Evolutionary conservation across 768 basidiomycete genomes (phyloP), one percentile per base, ranked within the genome.

Genomic region (Mycena alexandri): DNA sequence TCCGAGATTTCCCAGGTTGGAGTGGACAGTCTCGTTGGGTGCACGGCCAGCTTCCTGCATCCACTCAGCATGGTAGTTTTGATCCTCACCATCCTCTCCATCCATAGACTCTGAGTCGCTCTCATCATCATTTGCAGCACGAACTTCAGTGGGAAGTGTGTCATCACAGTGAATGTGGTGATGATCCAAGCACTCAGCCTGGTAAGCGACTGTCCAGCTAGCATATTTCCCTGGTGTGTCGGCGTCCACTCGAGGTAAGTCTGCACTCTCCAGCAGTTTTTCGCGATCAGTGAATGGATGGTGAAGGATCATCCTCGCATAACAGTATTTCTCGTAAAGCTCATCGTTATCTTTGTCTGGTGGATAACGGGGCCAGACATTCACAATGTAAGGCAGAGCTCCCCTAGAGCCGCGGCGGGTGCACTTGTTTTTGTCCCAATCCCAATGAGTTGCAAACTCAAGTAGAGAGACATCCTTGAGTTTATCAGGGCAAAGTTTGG

Each of bases 21-120:
- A 51, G 12, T 72, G 60, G 3, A 61, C 46, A 38, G 38, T 21
- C 25, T 69, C 52, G 22, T 71, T 57, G 9, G 73, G 74, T 60
- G 36, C 58, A 16, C 63, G 48, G n/a, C 55, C 68, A 38, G 62
- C 64, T 46, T 74, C 74, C 22, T 47, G 62, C 73, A 74, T 74
- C 73, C 73, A 74, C 8, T 73, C 62, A 17, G 68, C 67, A 16
- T 57, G 58, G 42, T 67, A 71, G 21, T 67, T 57, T 12, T 66
- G 63, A 16, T 55, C 63, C 33, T 44, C 41, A 21, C 17, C 42
- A 50, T 69, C 59, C 2, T 63, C n/a, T n/a, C n/a, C 65, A 33
- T 55, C 70, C 21, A 71, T 64, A 24, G 66, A 58, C 13, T 70
- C 69, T 57, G 69, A 55, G 13, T 72, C 71, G 19, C 44, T 21